Evolutionary conservation across 2,329 filamentous ascomycete species (phyloP), one percentile per base, ranked within the genome.

Genomic region (Periconia digitata): DNA sequence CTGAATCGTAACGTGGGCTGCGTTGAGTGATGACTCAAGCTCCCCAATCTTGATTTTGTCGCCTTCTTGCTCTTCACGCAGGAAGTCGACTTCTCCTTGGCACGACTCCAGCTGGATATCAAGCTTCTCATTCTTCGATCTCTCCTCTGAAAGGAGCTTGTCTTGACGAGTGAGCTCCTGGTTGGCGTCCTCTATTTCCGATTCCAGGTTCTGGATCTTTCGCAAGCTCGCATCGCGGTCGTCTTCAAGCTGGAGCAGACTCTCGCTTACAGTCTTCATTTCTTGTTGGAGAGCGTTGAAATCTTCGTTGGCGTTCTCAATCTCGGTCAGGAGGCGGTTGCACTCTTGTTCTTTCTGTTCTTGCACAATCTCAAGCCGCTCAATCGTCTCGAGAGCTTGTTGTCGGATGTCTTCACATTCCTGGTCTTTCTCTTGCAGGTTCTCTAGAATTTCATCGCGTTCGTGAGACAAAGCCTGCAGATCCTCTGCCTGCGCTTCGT

Each of bases 21-120:
- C 87, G 60, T 89, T 88, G 32, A 96, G 75, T 13, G 86, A 85
- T 8, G 90, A 89, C 66, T 97, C 92, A 7, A 97, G 79, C 64
- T 97, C 91, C 32, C 92, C 90, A 62, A 99, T 97, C 72, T 91
- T 92, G 68, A 99, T 95, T 79, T 99, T 99, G 76, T 99, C 94
- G 16, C 83, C 84, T 72, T 99, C 94, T 71, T 99, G 94, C 75
- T 99, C 94, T 67, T 99, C 94, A 1, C 94, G 86, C 43, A 99
- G 72, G 79, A 99, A 99, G 1, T 89, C 86, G 72, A 97, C 95
- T 71, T 99, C 94, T 50, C 87, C 87, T 62, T 96, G 92, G 47
- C 88, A 87, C 5, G 90, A 95, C 72, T 99, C 94, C 56, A 92
- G 87, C 66, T 97, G 92, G 24, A 99, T 90, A 3, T 88, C 86